Conservation (phyloP, 2,329 filamentous ascomycete species). For the Alternaria ventricosa region DNA sequence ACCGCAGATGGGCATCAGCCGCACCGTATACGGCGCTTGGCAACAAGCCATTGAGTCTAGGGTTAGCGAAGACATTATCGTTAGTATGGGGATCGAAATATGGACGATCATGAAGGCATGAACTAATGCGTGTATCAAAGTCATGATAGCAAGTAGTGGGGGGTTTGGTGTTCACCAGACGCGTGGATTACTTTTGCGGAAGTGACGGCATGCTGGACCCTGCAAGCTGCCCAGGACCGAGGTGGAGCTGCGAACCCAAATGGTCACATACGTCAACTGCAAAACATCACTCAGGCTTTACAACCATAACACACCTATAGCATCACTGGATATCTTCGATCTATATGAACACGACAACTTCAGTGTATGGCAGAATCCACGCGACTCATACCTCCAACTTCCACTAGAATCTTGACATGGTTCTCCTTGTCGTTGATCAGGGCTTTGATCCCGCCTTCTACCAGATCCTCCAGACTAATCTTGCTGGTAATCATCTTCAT, state of each 20-base stretch:
- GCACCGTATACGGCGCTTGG: conserved; percentile 20
- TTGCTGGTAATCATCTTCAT: conserved; percentile 67
- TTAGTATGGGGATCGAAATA: neutral
- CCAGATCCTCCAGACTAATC: conserved; percentile 62
- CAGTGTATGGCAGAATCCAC: conserved; percentile 20
- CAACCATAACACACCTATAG: neutral
- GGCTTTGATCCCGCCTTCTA: conserved; percentile 64
- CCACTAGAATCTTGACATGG: conserved; percentile 68
- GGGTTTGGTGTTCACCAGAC: neutral
- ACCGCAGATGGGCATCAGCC: conserved; percentile 14
- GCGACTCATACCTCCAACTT: conserved; percentile 40
- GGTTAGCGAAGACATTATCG: conserved; percentile 7
- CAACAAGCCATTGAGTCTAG: conserved; percentile 7
- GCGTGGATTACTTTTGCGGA: neutral
- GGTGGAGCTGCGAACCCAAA: neutral
- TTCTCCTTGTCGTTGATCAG: conserved; percentile 66
- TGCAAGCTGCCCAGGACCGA: neutral
- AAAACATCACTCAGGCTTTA: neutral
- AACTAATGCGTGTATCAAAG: neutral
- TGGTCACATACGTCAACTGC: neutral
- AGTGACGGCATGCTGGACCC: conserved; percentile 9
- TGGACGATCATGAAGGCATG: neutral
- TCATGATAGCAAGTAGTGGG: neutral
- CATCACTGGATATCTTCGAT: neutral
- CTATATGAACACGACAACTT: neutral